Percentiles rank a stretch among this genome's conserved stretches.
These are phyloP conservation scores for Trifolium subterraneum DNA, from an alignment of 306 rosid genomes.

Conservation along the genomic window DNA sequence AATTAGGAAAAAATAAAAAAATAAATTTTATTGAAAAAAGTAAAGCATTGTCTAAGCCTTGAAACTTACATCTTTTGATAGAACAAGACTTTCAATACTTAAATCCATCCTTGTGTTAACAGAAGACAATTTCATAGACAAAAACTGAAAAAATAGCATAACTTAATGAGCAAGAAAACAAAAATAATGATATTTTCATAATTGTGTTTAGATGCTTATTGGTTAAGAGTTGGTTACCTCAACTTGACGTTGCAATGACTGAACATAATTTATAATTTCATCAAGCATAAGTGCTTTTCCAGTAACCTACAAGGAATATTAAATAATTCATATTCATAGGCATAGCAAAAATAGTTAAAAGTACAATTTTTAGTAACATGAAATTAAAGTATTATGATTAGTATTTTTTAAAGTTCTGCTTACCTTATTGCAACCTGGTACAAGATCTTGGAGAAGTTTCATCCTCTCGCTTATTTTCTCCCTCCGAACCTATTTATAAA, in stretches of 20 bases:
- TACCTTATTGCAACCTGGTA: conserved; percentile 98
- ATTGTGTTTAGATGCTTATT: conserved; percentile 40
- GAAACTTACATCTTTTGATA: conserved; percentile 82
- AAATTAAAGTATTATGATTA: background rate
- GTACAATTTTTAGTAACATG: conserved; percentile 4
- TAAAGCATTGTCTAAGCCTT: conserved; percentile 32
- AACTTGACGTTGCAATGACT: conserved; percentile 96
- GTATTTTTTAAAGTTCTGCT: background rate
- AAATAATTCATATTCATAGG: conserved; percentile 28
- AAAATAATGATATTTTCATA: conserved; percentile 39
- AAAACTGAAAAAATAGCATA: conserved; percentile 55
- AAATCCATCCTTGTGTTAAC: conserved; percentile 83
- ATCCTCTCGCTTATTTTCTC: conserved; percentile 98
- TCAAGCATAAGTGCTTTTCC: conserved; percentile 99
- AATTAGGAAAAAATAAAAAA: background rate
- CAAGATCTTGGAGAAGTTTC: conserved; percentile 97
- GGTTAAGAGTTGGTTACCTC: conserved; percentile 64
- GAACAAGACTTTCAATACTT: conserved; percentile 63
- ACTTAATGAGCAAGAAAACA: conserved; percentile 44
- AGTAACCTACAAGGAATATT: conserved; percentile 63
- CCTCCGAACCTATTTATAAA: conserved; percentile 71
- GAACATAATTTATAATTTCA: conserved; percentile 96
- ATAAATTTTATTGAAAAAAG: conserved; percentile 35
- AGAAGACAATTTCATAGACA: conserved; percentile 93
- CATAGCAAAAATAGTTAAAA: conserved; percentile 37